phyloP scores from a whole-genome alignment of 2,329 filamentous ascomycete genomes.

The Fusarium abutilonis region DNA sequence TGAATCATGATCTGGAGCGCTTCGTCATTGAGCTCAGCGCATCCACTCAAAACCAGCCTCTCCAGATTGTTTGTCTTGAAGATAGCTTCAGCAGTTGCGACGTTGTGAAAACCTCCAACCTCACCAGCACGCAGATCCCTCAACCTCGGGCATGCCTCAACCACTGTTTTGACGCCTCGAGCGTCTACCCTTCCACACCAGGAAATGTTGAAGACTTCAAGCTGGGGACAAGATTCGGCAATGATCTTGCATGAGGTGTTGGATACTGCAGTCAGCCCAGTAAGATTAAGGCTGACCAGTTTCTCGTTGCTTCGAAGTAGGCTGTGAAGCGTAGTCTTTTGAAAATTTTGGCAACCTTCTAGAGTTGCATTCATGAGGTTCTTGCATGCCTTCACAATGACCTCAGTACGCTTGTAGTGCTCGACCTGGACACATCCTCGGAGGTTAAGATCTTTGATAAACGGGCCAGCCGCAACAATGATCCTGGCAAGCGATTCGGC shows the following conservation, averaged over 20 bases:
- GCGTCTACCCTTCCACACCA: constrained; percentile 92
- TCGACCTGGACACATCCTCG: constrained; percentile 90
- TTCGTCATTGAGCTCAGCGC: constrained; percentile 79
- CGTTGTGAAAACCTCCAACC: constrained; percentile 79
- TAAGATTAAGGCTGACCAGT: constrained; percentile 86
- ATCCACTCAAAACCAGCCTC: constrained; percentile 82
- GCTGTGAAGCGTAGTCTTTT: constrained; percentile 78
- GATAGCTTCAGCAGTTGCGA: constrained; percentile 75
- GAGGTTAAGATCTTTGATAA: constrained; percentile 89
- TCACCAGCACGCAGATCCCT: constrained; percentile 85
- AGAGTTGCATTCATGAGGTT: constrained; percentile 90
- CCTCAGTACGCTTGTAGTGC: constrained; percentile 79
- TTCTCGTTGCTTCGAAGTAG: constrained; percentile 78
- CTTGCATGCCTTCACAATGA: constrained; percentile 82
- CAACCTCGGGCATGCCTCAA: constrained; percentile 77
- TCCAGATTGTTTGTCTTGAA: constrained; percentile 86
- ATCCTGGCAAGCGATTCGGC: constrained; percentile 85
- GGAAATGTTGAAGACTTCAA: constrained; percentile 89
- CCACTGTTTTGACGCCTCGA: constrained; percentile 75
- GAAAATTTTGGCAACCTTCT: constrained; percentile 88
- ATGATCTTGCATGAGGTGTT: constrained; percentile 90
- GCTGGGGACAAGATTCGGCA: constrained; percentile 77
- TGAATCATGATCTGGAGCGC: constrained; percentile 78
- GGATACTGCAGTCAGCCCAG: constrained; percentile 80
- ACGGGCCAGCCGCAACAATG: constrained; percentile 85